A percentile compares a stretch with the other conserved stretches of the same genome.
These are phyloP conservation scores for Polygonum aviculare DNA, from an alignment of 148 eudicot species.

Conservation along the genomic window DNA sequence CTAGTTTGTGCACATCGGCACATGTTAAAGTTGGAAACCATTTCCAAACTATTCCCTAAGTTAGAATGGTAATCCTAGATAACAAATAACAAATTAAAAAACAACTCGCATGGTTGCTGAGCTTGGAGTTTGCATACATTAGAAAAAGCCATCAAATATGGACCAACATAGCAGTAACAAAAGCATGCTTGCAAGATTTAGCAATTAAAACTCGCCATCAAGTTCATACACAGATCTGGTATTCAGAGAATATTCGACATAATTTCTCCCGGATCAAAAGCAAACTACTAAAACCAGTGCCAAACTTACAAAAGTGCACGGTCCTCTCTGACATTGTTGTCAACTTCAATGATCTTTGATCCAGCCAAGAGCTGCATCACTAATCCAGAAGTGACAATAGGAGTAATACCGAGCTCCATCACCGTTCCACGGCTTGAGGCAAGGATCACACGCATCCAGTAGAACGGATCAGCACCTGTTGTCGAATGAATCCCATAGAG, in stretches of 20 bases:
- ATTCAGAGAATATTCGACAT: background rate
- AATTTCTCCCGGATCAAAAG: background rate
- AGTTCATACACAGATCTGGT: background rate
- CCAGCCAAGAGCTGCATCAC: slow-evolving; percentile 93
- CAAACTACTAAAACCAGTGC: background rate
- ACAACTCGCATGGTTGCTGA: no score
- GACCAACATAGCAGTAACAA: background rate
- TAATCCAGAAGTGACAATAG: slow-evolving; percentile 83
- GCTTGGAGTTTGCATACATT: no score
- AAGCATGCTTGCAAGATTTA: background rate
- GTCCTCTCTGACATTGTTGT: slow-evolving; percentile 86
- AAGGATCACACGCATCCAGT: slow-evolving; percentile 95
- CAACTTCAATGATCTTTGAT: slow-evolving; percentile 85
- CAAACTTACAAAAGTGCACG: slow-evolving; percentile 77
- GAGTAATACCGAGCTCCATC: slow-evolving; percentile 97
- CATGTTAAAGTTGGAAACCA: no score
- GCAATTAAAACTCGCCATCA: background rate
- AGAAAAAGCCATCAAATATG: background rate
- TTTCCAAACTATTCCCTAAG: no score
- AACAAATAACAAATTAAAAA: no score
- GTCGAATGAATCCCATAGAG: slow-evolving; percentile 87
- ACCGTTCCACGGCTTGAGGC: slow-evolving; percentile 90
- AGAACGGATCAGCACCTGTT: slow-evolving; percentile 79
- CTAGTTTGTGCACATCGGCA: no score
- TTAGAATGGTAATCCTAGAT: no score